A percentile compares a stretch with the other conserved stretches of the same genome.
Evolutionary conservation across 2,329 filamentous ascomycete genomes (phyloP).

Genomic region (Drechslerella dactyloides): DNA sequence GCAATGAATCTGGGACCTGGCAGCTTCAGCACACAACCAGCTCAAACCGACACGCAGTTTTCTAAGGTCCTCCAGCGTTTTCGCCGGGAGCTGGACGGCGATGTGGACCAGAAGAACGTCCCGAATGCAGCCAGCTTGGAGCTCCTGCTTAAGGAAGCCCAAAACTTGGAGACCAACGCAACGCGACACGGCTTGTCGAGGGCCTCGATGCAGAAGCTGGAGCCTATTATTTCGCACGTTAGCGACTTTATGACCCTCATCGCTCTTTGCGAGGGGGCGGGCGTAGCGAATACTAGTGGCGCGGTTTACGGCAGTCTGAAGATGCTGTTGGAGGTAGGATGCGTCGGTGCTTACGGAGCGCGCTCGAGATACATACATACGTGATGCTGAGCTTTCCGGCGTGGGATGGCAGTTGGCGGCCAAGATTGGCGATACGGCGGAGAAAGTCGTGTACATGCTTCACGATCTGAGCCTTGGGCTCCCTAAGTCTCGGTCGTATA

Average conservation of each 20-base stretch:
- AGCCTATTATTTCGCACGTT: slow-evolving; percentile 36
- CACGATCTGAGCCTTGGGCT: slow-evolving; percentile 56
- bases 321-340: slow-evolving; percentile 55
- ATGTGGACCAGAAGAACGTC: slow-evolving; percentile 15
- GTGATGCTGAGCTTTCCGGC: background rate
- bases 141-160: slow-evolving; percentile 13
- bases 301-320: slow-evolving; percentile 56
- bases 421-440: slow-evolving; percentile 6
- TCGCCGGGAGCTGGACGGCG: slow-evolving; percentile 2
- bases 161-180: slow-evolving; percentile 17
- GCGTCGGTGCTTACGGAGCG: slow-evolving; percentile 21
- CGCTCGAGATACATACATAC: slow-evolving; percentile 13
- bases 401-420: slow-evolving; percentile 2
- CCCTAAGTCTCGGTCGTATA: slow-evolving; percentile 55
- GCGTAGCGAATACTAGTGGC: slow-evolving; percentile 54
- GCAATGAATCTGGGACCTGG: background rate
- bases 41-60: background rate
- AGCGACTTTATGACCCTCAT: slow-evolving; percentile 56
- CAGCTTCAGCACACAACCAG: background rate
- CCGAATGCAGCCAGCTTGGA: slow-evolving; percentile 14
- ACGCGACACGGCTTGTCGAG: slow-evolving; percentile 6
- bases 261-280: slow-evolving; percentile 55
- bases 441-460: slow-evolving; percentile 53
- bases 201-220: slow-evolving; percentile 12
- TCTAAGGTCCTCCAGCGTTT: slow-evolving; percentile 9